Evolutionary conservation across 192 early-diverging fungal genomes (phyloP), one percentile per base, ranked within the genome.

Genomic region (Coemansia javaensis): DNA sequence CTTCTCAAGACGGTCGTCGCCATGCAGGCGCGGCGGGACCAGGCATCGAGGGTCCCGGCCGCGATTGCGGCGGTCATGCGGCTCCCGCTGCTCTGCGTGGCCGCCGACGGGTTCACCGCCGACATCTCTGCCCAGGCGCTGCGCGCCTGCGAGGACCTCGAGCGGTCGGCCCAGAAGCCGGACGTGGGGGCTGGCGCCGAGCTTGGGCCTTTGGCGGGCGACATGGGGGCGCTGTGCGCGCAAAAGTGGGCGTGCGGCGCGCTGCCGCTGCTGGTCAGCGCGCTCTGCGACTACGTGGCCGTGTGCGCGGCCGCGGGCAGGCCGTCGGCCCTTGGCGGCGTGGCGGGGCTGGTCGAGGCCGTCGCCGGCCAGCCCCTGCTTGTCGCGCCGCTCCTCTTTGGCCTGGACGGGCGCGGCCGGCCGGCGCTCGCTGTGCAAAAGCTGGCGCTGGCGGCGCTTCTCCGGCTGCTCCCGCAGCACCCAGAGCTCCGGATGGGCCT

Each of bases 311-410:
- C 28, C 15, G 21, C 44, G 12, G 32, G 37, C 18, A 5, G 27
- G 15, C 3, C 17, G 15, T 23, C 33, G 3, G 41, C 42, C 2
- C 16, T 50, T 8, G 17, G 46, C 23, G 37, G 34, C 28, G 28
- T 22, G 12, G 24, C 42, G 17, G 28, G 18, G 28, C 11, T 15
- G 8, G 23, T 63, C 31, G 42, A 45, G 13, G 7, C 31, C 15
- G 24, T 63, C 8, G 15, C 35, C n/a, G 31, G 44, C 1, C 52
- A 42, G 32, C 41, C 53, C 2, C 27, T 53, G 33, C 39, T 66
- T 11, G 10, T 66, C 1, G 63, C 63, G 17, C 63, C 63, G 23
- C 36, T 66, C 16, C 13, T 66, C 17, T 52, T 53, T 13, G 18
- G 22, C 16, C 12, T n/a, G 1, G 41, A 36, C 6, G 4, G 1